phyloP scores from a whole-genome alignment of 176 grass and related monocot genomes.

The Elaeis guineensis region DNA sequence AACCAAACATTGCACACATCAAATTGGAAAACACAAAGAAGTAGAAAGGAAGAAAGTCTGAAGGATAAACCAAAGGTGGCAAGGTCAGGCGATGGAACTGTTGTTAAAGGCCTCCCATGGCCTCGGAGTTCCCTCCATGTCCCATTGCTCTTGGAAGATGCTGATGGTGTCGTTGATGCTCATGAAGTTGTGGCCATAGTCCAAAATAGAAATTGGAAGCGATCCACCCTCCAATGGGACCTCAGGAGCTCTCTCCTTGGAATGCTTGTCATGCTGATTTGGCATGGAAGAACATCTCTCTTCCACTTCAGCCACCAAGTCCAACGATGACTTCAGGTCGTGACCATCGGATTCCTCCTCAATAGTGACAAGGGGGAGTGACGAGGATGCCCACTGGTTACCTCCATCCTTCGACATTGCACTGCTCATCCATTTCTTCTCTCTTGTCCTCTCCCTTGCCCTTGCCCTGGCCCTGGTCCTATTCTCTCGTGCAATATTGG shows the following conservation, averaged over 20 bases:
- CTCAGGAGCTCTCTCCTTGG: slow-evolving; percentile 29
- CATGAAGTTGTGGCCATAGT: slow-evolving; percentile 27
- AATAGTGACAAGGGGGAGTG: slow-evolving; percentile 34
- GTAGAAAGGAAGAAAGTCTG: no score
- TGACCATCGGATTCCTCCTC: slow-evolving; percentile 10
- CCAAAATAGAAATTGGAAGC: slow-evolving; percentile 7
- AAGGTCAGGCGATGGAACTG: no score
- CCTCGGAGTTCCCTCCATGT: slow-evolving; percentile 37
- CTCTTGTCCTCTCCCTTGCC: slow-evolving; percentile 77
- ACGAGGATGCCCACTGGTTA: slow-evolving; percentile 14
- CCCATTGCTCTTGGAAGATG: slow-evolving; percentile 53
- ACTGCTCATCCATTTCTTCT: slow-evolving; percentile 60
- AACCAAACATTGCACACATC: no score
- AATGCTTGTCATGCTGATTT: slow-evolving; percentile 1
- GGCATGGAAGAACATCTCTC: slow-evolving; percentile 42
- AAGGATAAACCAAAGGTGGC: no score
- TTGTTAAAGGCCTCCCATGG: slow-evolving; percentile 3
- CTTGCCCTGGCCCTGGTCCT: slow-evolving; percentile 74
- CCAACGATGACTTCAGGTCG: slow-evolving; percentile 23
- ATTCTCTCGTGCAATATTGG: slow-evolving; percentile 49
- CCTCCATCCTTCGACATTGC: slow-evolving; percentile 23
- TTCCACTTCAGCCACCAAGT: slow-evolving; percentile 41
- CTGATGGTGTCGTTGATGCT: slow-evolving; percentile 16
- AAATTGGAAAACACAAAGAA: no score
- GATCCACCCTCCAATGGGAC: slow-evolving; percentile 25